Conservation (phyloP, 768 basidiomycete genomes). For the Tephrocybe sp. region DNA sequence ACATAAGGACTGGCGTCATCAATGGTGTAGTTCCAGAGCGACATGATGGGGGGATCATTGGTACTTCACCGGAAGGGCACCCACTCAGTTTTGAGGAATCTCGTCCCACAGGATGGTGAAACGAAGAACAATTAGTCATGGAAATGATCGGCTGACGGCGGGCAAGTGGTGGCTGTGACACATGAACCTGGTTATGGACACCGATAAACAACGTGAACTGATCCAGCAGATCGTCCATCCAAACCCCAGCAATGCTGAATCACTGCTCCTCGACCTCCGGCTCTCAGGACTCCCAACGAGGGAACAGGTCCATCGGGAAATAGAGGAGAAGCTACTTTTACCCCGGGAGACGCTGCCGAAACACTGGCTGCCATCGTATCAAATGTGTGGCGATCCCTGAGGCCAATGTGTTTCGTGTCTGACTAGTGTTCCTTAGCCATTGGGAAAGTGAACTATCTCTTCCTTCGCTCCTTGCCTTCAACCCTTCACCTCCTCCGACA, state of each 20-base stretch:
- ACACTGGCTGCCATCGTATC: constrained; percentile 79
- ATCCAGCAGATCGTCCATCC: constrained; percentile 52
- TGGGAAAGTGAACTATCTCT: constrained; percentile 67
- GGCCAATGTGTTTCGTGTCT: constrained; percentile 10
- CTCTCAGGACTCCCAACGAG: constrained; percentile 57
- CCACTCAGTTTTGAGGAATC: constrained; percentile 2
- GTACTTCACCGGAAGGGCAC: constrained; percentile 6
- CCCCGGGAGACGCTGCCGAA: constrained; percentile 66
- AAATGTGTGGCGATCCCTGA: constrained; percentile 61
- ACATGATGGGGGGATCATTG: constrained; percentile 17
- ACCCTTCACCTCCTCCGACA: constrained; percentile 77
- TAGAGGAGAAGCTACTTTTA: constrained; percentile 74
- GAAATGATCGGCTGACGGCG: constrained; percentile 5
- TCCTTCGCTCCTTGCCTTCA: constrained; percentile 60
- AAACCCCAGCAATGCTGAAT: constrained; percentile 33
- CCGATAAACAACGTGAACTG: constrained; percentile 29
- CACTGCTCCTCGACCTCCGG: constrained; percentile 54
- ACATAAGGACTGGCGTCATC: constrained; percentile 20
- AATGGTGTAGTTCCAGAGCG: constrained; percentile 20
- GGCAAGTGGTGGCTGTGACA: constrained; percentile 14
- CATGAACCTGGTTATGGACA: constrained; percentile 28
- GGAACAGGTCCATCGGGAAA: constrained; percentile 60
- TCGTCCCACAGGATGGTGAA: constrained; percentile 2
- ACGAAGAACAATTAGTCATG: constrained; percentile 8
- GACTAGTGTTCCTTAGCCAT: constrained; percentile 44